Evolutionary conservation across 805 yeast species (phyloP).

Genomic region (Saccharomycopsis sp.): DNA sequence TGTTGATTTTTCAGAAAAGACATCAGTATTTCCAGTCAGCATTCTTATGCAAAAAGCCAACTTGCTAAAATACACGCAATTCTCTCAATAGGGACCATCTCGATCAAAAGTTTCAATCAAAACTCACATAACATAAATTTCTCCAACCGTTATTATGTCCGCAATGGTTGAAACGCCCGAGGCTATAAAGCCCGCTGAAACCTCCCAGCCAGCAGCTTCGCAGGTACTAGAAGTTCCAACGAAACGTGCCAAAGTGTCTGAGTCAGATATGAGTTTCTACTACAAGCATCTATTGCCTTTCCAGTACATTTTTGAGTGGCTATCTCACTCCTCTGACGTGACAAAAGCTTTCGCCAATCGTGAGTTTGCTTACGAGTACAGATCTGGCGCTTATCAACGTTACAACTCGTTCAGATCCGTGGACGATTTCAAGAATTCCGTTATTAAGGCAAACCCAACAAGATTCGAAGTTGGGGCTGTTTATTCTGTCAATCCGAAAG

Average conservation of each 20-base stretch:
- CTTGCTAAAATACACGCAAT: too few species aligned
- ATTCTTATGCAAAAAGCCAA: too few species aligned
- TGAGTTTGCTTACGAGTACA: constrained; percentile 87
- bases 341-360: constrained; percentile 70
- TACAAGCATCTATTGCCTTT: constrained; percentile 72
- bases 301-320: constrained; percentile 76
- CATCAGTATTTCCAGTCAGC: too few species aligned
- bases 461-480: constrained; percentile 95
- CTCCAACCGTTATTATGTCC: too few species aligned
- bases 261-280: constrained; percentile 64
- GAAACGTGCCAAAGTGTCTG: constrained; percentile 30
- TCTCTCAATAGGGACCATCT: too few species aligned
- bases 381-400: constrained; percentile 84
- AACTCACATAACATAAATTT: too few species aligned
- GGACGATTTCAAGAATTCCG: constrained; percentile 74
- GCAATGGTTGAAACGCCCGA: neutral
- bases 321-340: constrained; percentile 73
- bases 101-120: too few species aligned
- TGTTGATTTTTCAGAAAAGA: too few species aligned
- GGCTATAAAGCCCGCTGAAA: neutral
- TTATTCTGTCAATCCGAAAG: constrained; percentile 80
- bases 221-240: too few species aligned
- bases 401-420: constrained; percentile 65
- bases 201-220: too few species aligned
- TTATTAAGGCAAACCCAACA: constrained; percentile 67